Base-by-base conservation (phyloP, 2,329 filamentous ascomycete species). In the Penicillium sp. region DNA sequence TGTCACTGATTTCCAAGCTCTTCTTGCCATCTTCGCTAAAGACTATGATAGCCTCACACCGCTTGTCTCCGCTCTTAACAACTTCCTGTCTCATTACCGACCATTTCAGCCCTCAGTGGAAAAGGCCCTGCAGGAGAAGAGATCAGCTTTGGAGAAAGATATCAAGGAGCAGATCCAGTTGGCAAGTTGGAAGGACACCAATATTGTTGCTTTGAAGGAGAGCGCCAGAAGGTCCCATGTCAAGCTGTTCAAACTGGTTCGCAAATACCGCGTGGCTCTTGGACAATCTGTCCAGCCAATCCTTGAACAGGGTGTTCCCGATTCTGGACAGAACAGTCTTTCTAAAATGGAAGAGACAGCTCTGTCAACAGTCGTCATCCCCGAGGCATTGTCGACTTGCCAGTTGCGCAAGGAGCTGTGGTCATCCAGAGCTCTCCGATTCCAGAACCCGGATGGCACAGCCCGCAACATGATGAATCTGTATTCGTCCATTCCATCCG, bases 111-210 rank as follows among this genome's bases (percentile, higher is more conserved):
- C 77, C 49, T 73, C 80, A 4, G 81, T 91, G 6, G 72, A 78
- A 10, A 84, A 89, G 53, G 72, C 78, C 1, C 78, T 96, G 31
- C 73, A 74, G 18, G 81, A 81, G 39, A 87, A 85, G n/a, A 82
- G 89, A 47, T 74, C 78, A 6, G 77, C 80, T 0, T 78, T 97
- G n/a, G 92, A 97, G 67, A 95, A 90, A 70, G 84, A 89, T 49
- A 89, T 97, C 79, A 92, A 87, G 66, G 88, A 97, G 59, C 84
- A 96, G n/a, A 80, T 98, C 13, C 82, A 95, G 45, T 76, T 98
- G 60, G 90, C 91, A 6, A 96, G 90, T 69, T 98, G 95, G 95
- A 96, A 95, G 68, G 93, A 98, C 60, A 95, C 89, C 20, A 98
- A 97, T 63, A 95, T 98, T 54, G 86, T 86, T 42, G 88, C 89